Percentiles rank a stretch among this genome's conserved stretches.
These are phyloP conservation scores for Lipomyces mesembrius DNA, from an alignment of 805 yeast genomes.

Conservation along the genomic window DNA sequence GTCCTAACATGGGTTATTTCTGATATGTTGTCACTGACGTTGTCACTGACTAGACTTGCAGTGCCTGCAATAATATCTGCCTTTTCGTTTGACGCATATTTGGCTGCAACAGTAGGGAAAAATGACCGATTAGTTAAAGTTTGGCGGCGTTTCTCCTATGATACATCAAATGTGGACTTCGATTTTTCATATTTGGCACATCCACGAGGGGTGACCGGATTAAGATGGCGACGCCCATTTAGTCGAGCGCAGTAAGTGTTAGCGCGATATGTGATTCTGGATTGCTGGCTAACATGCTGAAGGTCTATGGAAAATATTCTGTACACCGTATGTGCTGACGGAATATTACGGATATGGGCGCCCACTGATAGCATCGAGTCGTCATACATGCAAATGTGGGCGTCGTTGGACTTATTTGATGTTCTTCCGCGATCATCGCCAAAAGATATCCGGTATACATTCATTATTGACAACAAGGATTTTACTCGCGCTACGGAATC, in stretches of 20 bases:
- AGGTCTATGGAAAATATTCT: constrained; percentile 54
- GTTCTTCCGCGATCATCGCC: constrained; percentile 32
- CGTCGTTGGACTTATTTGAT: constrained; percentile 48
- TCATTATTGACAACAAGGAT: constrained; percentile 37
- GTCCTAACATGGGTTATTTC: background rate
- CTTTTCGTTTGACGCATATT: constrained; percentile 69
- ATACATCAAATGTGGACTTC: constrained; percentile 60
- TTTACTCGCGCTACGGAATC: constrained; percentile 40
- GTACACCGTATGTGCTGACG: constrained; percentile 67
- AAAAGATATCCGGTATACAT: constrained; percentile 25
- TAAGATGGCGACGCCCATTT: constrained; percentile 60
- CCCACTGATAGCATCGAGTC: constrained; percentile 40
- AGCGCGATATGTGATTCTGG: background rate
- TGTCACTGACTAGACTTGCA: constrained; percentile 61
- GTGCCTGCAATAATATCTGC: constrained; percentile 61
- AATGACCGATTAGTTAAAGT: constrained; percentile 72
- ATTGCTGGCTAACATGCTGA: background rate
- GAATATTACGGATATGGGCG: constrained; percentile 66
- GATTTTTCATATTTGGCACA: constrained; percentile 74
- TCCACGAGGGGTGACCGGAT: constrained; percentile 57
- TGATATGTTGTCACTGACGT: background rate
- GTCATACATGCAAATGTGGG: constrained; percentile 55
- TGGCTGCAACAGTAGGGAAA: constrained; percentile 66
- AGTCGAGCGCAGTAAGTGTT: constrained; percentile 43
- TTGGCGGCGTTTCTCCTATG: constrained; percentile 77